Evolutionary conservation across 2,329 filamentous ascomycete genomes (phyloP), one percentile per base, ranked within the genome.

Genomic region (Ustulina deusta): DNA sequence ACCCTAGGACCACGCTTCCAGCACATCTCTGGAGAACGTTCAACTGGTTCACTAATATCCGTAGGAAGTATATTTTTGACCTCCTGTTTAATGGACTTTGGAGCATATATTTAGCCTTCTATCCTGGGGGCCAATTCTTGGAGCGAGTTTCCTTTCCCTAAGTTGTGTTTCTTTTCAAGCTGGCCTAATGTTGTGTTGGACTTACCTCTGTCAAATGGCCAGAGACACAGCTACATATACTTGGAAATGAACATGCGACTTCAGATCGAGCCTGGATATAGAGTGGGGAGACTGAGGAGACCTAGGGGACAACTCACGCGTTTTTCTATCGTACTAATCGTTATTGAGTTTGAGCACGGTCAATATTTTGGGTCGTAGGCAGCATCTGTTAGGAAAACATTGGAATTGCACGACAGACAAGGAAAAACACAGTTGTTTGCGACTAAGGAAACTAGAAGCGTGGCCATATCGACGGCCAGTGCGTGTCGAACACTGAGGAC

Each of bases 401-500:
- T 66, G 70, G 64, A 70, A 69, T 71, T 69, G 71, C 74, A 73
- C 66, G 74, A 71, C 36, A 74, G 69, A 71, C 68, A 75, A 77
- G 67, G 73, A 75, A 75, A 77, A 73, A 74, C 51, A 69, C 36
- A 66, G 25, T 66, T 74, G 70, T 63, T 74, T 73, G 69, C 68
- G 71, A 77, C 74, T 74, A 74, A 76, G 74, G 74, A 77, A 78
- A 78, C 76, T 77, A 74, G 71, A 70, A 69, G 70, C 68, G 71
- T 71, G 74, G 72, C 73, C 72, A 74, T 73, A 70, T 55, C 29
- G 25, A 65, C 59, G 62, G 51, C 65, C 72, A 65, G 71, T 74
- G 61, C 40, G 65, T 74, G 70, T 73, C 71, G 44, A 69, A 71
- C 64, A 72, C 71, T 68, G 63, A 75, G 64, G 66, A 64, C 59